These are phyloP conservation scores for Lentinula guzmanii DNA, from an alignment of 768 basidiomycete species.

Conservation along the genomic window DNA sequence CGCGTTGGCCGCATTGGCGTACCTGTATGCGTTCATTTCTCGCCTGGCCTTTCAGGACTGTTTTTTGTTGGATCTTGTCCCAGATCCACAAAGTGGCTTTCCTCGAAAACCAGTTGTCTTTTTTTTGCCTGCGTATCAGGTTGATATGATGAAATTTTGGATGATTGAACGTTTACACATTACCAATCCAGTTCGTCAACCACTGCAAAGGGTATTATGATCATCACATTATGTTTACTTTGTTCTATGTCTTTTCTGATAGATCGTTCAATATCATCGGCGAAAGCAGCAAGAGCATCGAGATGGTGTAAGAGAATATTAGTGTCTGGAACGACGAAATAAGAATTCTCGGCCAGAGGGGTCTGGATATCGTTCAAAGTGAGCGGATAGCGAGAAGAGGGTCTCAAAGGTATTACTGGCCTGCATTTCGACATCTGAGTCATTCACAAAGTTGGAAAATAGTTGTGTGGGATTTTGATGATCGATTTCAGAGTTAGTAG, in stretches of 20 bases:
- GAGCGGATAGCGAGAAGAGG: conserved; percentile 1
- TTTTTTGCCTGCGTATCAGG: conserved; percentile 35
- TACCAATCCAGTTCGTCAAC: conserved; percentile 75
- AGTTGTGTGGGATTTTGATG: not conserved
- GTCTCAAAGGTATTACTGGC: conserved; percentile 26
- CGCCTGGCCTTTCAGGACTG: conserved; percentile 53
- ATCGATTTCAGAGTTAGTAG: not conserved
- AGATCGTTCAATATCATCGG: conserved; percentile 49
- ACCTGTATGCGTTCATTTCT: conserved; percentile 68
- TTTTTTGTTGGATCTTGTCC: conserved; percentile 51
- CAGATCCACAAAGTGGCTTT: conserved; percentile 67
- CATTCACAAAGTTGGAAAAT: not conserved
- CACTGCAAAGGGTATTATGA: conserved; percentile 71
- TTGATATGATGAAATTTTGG: not conserved
- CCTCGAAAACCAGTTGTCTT: conserved; percentile 56
- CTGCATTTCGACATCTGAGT: conserved; percentile 72
- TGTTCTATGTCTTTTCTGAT: no score
- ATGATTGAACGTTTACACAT: conserved; percentile 9
- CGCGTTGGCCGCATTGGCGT: conserved; percentile 33
- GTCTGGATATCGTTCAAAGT: conserved; percentile 22
- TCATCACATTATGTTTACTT: conserved; percentile 37
- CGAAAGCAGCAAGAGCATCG: conserved; percentile 57
- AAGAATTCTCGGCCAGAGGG: conserved; percentile 32
- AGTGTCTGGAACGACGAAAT: conserved; percentile 67
- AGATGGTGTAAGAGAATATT: conserved; percentile 71